A percentile compares a stretch with the other conserved stretches of the same genome.
Conservation (phyloP, 345 rosid genomes). For the Mallotus nudiflorus region DNA sequence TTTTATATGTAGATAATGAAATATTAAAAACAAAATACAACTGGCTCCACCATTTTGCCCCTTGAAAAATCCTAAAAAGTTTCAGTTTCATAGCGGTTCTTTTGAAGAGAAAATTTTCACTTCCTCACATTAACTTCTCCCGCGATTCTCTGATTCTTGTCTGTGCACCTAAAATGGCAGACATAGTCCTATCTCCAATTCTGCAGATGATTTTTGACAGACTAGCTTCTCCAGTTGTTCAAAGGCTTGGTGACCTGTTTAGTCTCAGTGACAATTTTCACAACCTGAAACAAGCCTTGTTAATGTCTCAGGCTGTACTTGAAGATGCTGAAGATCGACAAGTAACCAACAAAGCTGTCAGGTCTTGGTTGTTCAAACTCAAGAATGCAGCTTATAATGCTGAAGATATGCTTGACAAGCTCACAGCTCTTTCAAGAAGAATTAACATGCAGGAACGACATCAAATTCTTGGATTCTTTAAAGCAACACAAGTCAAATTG, state of each 20-base stretch:
- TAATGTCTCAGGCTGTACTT: constrained; percentile 6
- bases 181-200: constrained; percentile 8
- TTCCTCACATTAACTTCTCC: not conserved
- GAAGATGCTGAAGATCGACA: constrained; percentile 23
- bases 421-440: not conserved
- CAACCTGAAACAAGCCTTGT: not conserved
- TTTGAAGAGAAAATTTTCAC: too few relatives aligned
- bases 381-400: constrained; percentile 11
- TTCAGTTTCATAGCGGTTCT: too few relatives aligned
- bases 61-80: too few relatives aligned
- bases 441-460: not conserved
- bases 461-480: not conserved
- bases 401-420: constrained; percentile 8
- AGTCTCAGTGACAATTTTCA: constrained; percentile 12
- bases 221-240: constrained; percentile 14
- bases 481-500: accelerated
- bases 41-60: too few relatives aligned
- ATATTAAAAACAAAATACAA: too few relatives aligned
- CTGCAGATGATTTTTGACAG: constrained; percentile 17
- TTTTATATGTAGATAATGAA: too few relatives aligned
- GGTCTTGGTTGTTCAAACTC: constrained; percentile 16
- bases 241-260: not conserved
- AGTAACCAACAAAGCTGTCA: constrained; percentile 8
- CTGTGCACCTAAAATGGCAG: not conserved
- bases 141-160: too few relatives aligned